Base-by-base conservation (phyloP, 768 basidiomycete genomes). In the Suillus plorans region DNA sequence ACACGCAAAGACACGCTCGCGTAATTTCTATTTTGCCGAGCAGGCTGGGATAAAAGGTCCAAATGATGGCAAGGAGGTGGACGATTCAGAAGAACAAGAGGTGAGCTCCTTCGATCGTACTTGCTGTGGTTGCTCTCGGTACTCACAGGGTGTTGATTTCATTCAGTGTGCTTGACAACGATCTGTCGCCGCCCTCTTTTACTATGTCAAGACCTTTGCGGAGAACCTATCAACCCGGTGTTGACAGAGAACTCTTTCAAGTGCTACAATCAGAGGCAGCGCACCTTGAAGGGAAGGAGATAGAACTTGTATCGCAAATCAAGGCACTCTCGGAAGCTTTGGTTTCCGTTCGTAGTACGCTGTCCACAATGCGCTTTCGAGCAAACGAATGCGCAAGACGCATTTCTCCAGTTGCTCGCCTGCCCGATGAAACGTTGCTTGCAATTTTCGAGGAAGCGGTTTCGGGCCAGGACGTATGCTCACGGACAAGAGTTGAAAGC, bases 391-490 rank as follows among this genome's bases (percentile, higher is more conserved):
- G 66, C 72, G 73, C 41, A 25, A 75, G 72, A 65, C 70, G 67
- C 20, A 60, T 75, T 14, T 76, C 74, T 5, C 68, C 74, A 39
- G 62, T 73, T 52, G 74, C 76, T 18, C 74, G 63, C 49, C 68
- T 75, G 39, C 74, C 74, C 1, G 72, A 77, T 41, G 74, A 75
- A 61, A 75, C 76, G 57, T 34, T 77, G 10, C 67, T 77, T 9
- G 65, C 67, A 10, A 72, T 75, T 31, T 75, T 75, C 16, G 72
- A 77, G 52, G 76, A 75, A 56, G 72, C 71, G 9, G 73, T 76
- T 16, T 65, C 55, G 0, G 70, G 67, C 36, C 72, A 77, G 42
- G 68, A 76, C 39, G 53, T 69, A 1, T 58, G 66, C 31, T 67
- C 52, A 5, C 71, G 65, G 36, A 64, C 61, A 49, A 68, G 70